Evolutionary conservation across 345 rosid genomes (phyloP), one percentile per base, ranked within the genome.

Genomic region (Boechera retrofracta): DNA sequence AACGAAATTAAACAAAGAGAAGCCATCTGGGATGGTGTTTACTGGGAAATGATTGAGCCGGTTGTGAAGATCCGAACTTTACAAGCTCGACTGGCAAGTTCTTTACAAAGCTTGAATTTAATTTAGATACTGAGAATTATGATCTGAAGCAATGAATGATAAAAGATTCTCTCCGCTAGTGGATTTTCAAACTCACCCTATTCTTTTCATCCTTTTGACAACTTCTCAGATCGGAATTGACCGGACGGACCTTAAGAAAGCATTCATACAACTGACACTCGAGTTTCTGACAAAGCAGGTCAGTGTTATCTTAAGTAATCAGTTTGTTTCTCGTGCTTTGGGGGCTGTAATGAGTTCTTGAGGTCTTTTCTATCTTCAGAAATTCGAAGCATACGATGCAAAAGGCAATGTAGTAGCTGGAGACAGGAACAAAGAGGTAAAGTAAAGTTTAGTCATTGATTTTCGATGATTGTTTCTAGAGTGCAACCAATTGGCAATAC

Each of bases 31-130:
- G 80, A 72, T 73, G 77, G 65, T 58, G 87, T 95, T 72, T 69
- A 87, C 76, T 95, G 99, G 98, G 98, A 91, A 83, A 56, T 95
- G 92, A 58, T 90, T 74, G 96, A 91, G 82, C 99, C 99, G n/a
- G 82, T 83, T 64, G 70, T 88, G 73, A 91, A 87, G 75, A 87
- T 92, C 77, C 86, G 89, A 77, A 95, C 99, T 31, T 75, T 95
- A 82, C 90, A 94, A 76, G 99, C 98, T 75, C 90, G 98, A 71
- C 79, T 92, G 88, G 98, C 76, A 81, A 84, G 98, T 85, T 61
- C 79, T 73, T 68, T 38, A 13, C 7, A 66, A 47, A 48, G 9
- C 54, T 42, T 70, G 58, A 39, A 31, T 26, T 24, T 16, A 15
- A 24, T 31, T 31, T 64, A 38, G 10, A 53, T 56, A 44, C 11